Conservation (phyloP, 176 grass and related monocot species). For the Thinopyrum elongatum region DNA sequence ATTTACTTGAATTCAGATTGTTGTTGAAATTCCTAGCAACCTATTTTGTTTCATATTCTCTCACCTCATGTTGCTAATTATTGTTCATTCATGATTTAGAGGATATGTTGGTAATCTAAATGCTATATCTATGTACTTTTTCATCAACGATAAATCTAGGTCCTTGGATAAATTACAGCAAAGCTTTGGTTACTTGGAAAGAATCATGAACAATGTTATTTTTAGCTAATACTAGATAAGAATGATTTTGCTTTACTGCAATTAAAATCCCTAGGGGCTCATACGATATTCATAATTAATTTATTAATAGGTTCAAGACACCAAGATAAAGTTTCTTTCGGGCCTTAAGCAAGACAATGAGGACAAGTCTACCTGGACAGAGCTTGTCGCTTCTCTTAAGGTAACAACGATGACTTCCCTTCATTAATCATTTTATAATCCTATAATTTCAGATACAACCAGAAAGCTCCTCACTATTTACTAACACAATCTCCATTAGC, state of each 20-base stretch:
- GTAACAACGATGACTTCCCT: conserved; percentile 32
- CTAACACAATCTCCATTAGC: no score
- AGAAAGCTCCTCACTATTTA: neutral
- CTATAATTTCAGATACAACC: conserved; percentile 19
- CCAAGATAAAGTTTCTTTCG: conserved; percentile 86
- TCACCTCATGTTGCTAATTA: neutral
- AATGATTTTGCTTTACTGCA: conserved; percentile 2
- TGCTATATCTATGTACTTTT: no score
- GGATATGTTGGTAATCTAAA: neutral
- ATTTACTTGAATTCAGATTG: neutral
- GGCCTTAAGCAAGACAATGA: conserved; percentile 75
- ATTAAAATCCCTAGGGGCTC: neutral
- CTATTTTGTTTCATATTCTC: conserved; percentile 12
- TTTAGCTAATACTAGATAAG: conserved; percentile 14
- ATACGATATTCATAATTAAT: conserved; percentile 31
- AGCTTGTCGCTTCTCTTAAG: conserved; percentile 86
- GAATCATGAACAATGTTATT: conserved; percentile 1
- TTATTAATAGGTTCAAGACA: conserved; percentile 71
- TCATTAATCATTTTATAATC: conserved; percentile 10
- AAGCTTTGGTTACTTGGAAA: conserved; percentile 9
- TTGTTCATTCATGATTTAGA: neutral
- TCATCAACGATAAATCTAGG: no score
- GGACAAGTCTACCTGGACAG: conserved; percentile 72
- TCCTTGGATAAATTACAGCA: neutral
- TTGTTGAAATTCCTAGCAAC: neutral